Conservation (phyloP, 805 yeast species). For the Clavispora fructus region DNA sequence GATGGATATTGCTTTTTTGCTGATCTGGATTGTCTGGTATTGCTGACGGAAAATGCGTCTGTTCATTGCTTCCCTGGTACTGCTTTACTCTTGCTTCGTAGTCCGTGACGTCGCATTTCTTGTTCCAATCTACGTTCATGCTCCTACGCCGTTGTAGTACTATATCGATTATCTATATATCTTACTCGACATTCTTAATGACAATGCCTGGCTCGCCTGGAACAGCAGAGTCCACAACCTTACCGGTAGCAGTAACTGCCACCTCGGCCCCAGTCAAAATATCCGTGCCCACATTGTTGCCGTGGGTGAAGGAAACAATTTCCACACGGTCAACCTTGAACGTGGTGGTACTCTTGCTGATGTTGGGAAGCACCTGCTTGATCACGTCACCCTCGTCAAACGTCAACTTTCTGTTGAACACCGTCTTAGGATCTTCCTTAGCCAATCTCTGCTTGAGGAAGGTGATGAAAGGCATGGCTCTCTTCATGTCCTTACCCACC, state of each 20-base stretch:
- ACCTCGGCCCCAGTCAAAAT: conserved; percentile 65
- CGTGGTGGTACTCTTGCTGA: conserved; percentile 62
- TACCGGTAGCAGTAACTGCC: conserved; percentile 57
- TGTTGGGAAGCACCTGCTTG: conserved; percentile 47
- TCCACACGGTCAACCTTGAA: conserved; percentile 49
- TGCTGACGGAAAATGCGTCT: too few relatives aligned
- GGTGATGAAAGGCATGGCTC: conserved; percentile 96
- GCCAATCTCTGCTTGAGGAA: conserved; percentile 75
- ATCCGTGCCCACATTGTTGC: conserved; percentile 58
- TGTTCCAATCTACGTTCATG: too few relatives aligned
- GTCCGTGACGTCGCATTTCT: too few relatives aligned
- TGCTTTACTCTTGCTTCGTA: too few relatives aligned
- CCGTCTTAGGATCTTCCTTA: conserved; percentile 64
- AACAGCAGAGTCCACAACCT: conserved; percentile 73
- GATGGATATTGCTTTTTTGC: too few relatives aligned
- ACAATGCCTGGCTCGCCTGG: conserved; percentile 93
- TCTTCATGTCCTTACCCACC: conserved; percentile 87
- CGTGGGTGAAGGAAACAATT: conserved; percentile 60
- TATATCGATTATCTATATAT: neutral
- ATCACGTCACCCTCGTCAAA: conserved; percentile 74
- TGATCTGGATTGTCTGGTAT: too few relatives aligned
- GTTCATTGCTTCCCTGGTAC: too few relatives aligned
- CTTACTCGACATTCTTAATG: conserved; percentile 49
- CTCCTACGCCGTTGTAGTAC: too few relatives aligned
- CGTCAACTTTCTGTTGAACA: conserved; percentile 83